Evolutionary conservation across 306 rosid genomes (phyloP), one percentile per base, ranked within the genome.

Genomic region (Rosa multiflora): DNA sequence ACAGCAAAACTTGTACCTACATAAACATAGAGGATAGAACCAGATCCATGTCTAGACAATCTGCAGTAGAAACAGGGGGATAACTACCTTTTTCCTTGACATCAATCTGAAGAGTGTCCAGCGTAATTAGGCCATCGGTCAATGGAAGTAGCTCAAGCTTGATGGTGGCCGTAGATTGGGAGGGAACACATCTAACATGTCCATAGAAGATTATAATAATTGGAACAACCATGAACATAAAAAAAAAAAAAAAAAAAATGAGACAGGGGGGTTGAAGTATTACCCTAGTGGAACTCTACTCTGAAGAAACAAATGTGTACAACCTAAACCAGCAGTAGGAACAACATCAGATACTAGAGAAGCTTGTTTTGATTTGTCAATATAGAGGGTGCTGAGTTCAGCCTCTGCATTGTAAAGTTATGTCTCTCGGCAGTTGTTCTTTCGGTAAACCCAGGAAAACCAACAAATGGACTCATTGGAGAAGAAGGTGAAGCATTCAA

Each of bases 221-320:
- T 20, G 62, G 42, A 63, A 80, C 49, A 77, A 66, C 76, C 53
- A 67, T 26, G 80, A 13, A 52, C 66, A 6, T 39, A 39, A 39
- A 67, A 1, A 15, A 59, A 15, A 59, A 7, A 61, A 26, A 26
- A 26, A 62, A 43, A 43, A n/a, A n/a, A n/a, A n/a, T 46, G 1
- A 23, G n/a, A 35, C 20, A 59, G 20, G 82, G 15, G 69, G 67
- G 26, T 56, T 53, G 42, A 47, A 84, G 73, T 37, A 79, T 66
- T 91, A 96, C 99, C 99, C 97, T 20, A 96, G 88, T 68, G 98
- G 99, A 86, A 93, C 92, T 91, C 92, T 91, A 85, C 99, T 96
- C 76, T 93, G 99, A 78, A 96, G 86, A 96, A 98, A 96, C 80
- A 93, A 83, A 86, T 96, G 98, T 29, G 98, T 84, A 78, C 94